Base-by-base conservation (phyloP, 164 flowering plant genomes). In the Annona cherimola region DNA sequence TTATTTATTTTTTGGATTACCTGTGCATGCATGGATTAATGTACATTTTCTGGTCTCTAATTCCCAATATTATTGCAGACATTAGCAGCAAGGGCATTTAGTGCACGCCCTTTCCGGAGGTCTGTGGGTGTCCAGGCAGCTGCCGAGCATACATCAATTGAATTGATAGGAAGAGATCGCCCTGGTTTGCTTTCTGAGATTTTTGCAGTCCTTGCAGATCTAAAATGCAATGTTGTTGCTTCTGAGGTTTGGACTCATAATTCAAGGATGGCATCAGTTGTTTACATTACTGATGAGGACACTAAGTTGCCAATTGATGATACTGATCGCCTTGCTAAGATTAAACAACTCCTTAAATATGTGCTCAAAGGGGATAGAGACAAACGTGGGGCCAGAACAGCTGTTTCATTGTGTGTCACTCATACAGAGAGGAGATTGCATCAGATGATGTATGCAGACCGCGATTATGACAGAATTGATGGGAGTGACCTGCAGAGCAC, bases 181-280 rank as follows among this genome's bases (percentile, higher is more conserved):
- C 97, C 94, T 1, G 97, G 99, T 43, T 78, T 94, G 81, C 92
- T 91, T 62, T 94, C 98, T 2, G 98, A 93, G 80, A 80, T 95
- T 45, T 93, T 90, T 78, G 96, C 98, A 2, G 96, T 95, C 63
- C 96, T 95, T 6, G 55, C 91, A 0, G 91, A 90, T 77, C 92
- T 85, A 62, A 89, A 91, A 72, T 95, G 99, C 78, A 95, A 95
- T 78, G 91, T 95, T 40, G 93, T 89, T 4, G 88, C 88, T 39
- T 89, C 97, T 1, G 97, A 95, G 80, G 90, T 95, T 12, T 95
- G 99, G 98, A 95, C 99, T 69, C 99, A 95, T 76, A 95, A 90
- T 70, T 87, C 96, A 62, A 82, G 99, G 75, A 88, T 93, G 94
- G 99, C 99, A 55, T 90, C 99, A 0, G 92, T 95, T 43, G 86